phyloP scores from a whole-genome alignment of 768 basidiomycete species.

The Trametes gibbosa region DNA sequence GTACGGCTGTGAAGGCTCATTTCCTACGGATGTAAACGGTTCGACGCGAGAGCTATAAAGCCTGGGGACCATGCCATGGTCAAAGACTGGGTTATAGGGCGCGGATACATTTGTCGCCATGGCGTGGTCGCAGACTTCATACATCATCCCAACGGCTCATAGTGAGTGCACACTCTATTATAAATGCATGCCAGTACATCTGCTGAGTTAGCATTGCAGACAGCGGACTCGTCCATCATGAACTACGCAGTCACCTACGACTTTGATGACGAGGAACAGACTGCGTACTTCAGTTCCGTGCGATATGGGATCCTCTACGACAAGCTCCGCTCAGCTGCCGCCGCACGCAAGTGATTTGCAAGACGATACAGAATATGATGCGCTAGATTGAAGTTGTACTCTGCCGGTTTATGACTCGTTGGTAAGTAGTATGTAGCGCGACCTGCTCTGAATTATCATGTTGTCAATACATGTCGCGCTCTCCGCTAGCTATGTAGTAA shows the following conservation, averaged over 20 bases:
- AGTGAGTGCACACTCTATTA: not conserved
- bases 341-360: too few species aligned
- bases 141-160: not conserved
- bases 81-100: not conserved
- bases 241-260: not conserved
- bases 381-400: too few species aligned
- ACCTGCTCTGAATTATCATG: too few species aligned
- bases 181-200: not conserved
- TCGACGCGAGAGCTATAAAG: not conserved
- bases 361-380: too few species aligned
- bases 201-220: not conserved
- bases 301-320: constrained; percentile 5
- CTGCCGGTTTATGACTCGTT: too few species aligned
- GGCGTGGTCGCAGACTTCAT: not conserved
- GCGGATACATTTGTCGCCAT: not conserved
- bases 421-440: too few species aligned
- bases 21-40: not conserved
- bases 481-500: too few species aligned
- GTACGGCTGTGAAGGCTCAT: not conserved
- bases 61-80: not conserved
- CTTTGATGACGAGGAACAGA: not conserved
- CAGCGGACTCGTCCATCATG: not conserved
- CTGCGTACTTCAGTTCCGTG: not conserved
- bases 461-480: too few species aligned
- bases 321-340: not conserved